These are phyloP conservation scores for Diaporthe batatas DNA, from an alignment of 2,329 filamentous ascomycete genomes.

Conservation along the genomic window DNA sequence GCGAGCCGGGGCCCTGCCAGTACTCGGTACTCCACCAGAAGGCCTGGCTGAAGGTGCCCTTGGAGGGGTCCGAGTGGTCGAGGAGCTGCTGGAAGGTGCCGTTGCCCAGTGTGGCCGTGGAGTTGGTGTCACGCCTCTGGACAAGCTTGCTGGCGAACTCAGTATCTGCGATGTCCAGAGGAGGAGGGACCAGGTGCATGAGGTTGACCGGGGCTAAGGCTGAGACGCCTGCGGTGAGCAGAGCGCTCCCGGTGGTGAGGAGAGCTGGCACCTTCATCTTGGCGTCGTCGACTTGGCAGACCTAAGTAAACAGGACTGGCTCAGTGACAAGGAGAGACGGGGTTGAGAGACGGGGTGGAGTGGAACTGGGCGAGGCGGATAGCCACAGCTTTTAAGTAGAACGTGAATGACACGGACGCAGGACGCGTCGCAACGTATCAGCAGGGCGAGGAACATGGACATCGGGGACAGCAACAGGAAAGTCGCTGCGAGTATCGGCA, in stretches of 20 bases:
- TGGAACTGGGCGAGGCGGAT: not conserved
- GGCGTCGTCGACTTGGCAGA: slow-evolving; percentile 19
- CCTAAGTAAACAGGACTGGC: not conserved
- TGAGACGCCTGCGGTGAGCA: slow-evolving; percentile 48
- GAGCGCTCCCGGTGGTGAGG: slow-evolving; percentile 34
- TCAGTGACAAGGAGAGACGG: not conserved
- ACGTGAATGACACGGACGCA: not conserved
- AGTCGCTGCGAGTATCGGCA: slow-evolving; percentile 4
- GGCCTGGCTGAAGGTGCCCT: slow-evolving; percentile 57
- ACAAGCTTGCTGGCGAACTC: slow-evolving; percentile 33
- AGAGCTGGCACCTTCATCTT: slow-evolving; percentile 48
- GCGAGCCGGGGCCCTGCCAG: slow-evolving; percentile 57
- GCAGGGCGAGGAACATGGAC: not conserved
- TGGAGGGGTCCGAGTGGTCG: slow-evolving; percentile 55
- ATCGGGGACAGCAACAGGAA: slow-evolving; percentile 20
- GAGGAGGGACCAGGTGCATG: slow-evolving; percentile 45
- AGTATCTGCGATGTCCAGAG: slow-evolving; percentile 45
- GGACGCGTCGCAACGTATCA: slow-evolving; percentile 32
- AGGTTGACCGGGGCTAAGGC: slow-evolving; percentile 39
- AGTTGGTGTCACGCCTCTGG: slow-evolving; percentile 39
- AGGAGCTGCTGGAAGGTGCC: slow-evolving; percentile 57
- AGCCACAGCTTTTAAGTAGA: not conserved
- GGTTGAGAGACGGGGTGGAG: not conserved
- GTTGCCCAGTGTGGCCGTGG: slow-evolving; percentile 45
- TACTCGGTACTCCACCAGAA: slow-evolving; percentile 57